Evolutionary conservation across 345 rosid species (phyloP), one percentile per base, ranked within the genome.

Genomic region (Melaleuca alternifolia): DNA sequence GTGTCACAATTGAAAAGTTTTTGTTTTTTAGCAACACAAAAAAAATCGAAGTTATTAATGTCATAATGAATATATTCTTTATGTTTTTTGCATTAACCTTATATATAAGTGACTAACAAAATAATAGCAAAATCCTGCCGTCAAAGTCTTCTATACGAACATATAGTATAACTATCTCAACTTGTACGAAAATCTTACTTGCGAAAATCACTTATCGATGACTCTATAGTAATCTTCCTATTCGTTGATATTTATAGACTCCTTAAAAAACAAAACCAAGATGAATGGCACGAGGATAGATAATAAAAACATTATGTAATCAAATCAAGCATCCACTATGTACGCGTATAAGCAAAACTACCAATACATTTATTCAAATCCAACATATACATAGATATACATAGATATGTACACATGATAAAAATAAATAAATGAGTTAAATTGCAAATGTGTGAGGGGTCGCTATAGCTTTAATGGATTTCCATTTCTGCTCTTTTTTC

Each of bases 241-340:
- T n/a, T n/a, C 33, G n/a, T 59, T 2, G 0, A 4, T 1, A 1
- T 8, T n/a, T 0, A 2, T n/a, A n/a, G 4, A 59, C n/a, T 1
- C 4, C 0, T 0, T 12, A 59, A n/a, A 7, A 0, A 0, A n/a
- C n/a, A 59, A 59, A 12, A n/a, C n/a, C 3, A 4, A 59, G 71
- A 59, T n/a, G 10, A 1, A 12, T 59, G 37, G n/a, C 1, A 7
- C 2, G 0, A 12, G 1, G 5, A 59, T n/a, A 1, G 33, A 2
- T 59, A 59, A n/a, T 59, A 12, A 6, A 12, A 1, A 59, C n/a
- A 6, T 59, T 59, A 26, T 59, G 5, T 28, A 59, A 59, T 33
- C 71, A 59, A 59, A 59, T n/a, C 37, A 14, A 14, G 53, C 18
- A 14, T 51, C 53, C 16, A 51, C 18, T 59, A n/a, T 59, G 0